Conservation (phyloP, 2,329 filamentous ascomycete species). For the Cadophora luteo-olivacea region DNA sequence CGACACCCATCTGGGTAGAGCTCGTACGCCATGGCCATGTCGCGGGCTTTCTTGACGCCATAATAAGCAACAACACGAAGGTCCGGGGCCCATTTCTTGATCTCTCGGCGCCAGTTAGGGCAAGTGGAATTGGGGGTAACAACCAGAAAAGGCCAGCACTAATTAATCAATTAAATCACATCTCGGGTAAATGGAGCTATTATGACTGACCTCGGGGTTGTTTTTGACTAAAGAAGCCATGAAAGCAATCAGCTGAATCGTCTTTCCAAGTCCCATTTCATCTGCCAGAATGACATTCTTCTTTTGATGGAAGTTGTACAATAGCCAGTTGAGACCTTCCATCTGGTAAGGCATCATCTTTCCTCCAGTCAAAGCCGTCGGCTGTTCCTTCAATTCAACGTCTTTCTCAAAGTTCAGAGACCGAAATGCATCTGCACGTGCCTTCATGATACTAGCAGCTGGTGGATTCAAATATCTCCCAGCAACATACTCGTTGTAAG, state of each 20-base stretch:
- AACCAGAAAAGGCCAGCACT: slow-evolving; percentile 90
- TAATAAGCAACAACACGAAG: slow-evolving; percentile 93
- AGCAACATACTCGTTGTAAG: slow-evolving; percentile 85
- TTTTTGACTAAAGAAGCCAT: slow-evolving; percentile 76
- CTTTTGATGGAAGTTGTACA: slow-evolving; percentile 83
- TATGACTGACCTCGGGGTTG: slow-evolving; percentile 50
- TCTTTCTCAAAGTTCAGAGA: slow-evolving; percentile 67
- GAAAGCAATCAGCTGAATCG: slow-evolving; percentile 87
- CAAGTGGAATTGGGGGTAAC: slow-evolving; percentile 96
- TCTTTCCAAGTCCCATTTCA: slow-evolving; percentile 98
- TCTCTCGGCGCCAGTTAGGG: slow-evolving; percentile 96
- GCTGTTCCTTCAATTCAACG: slow-evolving; percentile 74
- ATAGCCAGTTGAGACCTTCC: slow-evolving; percentile 93
- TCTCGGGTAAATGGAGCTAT: slow-evolving; percentile 11
- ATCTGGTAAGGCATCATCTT: slow-evolving; percentile 93
- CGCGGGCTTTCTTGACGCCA: slow-evolving; percentile 75
- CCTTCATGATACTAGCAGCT: slow-evolving; percentile 64
- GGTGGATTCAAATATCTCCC: slow-evolving; percentile 73
- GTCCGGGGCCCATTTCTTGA: slow-evolving; percentile 89
- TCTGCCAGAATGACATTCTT: slow-evolving; percentile 93
- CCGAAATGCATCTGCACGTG: slow-evolving; percentile 73
- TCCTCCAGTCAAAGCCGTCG: slow-evolving; percentile 74
- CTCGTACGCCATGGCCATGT: slow-evolving; percentile 82
- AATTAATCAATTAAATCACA: slow-evolving; percentile 56
- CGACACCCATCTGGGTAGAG: slow-evolving; percentile 73